A percentile compares a stretch with the other conserved stretches of the same genome.
Evolutionary conservation across 257 asterid genomes (phyloP).

Genomic region (Oldenlandia corymbosa): DNA sequence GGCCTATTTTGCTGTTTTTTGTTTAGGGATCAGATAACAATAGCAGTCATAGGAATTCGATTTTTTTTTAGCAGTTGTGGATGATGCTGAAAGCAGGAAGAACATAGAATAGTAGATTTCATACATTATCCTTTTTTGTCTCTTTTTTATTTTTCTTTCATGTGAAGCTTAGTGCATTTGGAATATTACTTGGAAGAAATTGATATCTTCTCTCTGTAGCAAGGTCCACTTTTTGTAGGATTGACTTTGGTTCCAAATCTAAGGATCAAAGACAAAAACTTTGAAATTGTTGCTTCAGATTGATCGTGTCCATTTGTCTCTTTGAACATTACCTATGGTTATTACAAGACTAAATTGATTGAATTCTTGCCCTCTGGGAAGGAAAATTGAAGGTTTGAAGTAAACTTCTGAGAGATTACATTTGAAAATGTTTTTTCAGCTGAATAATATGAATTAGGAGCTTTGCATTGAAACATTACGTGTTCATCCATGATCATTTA

Average conservation of each 20-base stretch:
- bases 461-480: no score
- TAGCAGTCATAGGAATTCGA: neutral
- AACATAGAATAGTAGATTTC: neutral
- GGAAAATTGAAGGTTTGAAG: conserved; percentile 1
- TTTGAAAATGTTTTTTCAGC: no score
- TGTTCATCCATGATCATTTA: no score
- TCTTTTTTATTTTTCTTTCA: neutral
- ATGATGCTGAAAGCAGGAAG: neutral
- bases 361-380: no score
- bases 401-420: neutral
- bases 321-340: no score
- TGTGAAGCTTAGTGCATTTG: neutral
- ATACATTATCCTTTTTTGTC: neutral
- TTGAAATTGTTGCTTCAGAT: no score
- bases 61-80: neutral
- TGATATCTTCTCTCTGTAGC: neutral
- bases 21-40: neutral
- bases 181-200: neutral
- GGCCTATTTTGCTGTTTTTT: no score
- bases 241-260: neutral
- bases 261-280: no score
- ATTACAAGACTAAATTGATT: no score
- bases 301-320: no score
- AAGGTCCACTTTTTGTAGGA: no score
- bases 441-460: no score